Evolutionary conservation across 768 basidiomycete species (phyloP), one percentile per base, ranked within the genome.

Genomic region (Sarcodon sp.): DNA sequence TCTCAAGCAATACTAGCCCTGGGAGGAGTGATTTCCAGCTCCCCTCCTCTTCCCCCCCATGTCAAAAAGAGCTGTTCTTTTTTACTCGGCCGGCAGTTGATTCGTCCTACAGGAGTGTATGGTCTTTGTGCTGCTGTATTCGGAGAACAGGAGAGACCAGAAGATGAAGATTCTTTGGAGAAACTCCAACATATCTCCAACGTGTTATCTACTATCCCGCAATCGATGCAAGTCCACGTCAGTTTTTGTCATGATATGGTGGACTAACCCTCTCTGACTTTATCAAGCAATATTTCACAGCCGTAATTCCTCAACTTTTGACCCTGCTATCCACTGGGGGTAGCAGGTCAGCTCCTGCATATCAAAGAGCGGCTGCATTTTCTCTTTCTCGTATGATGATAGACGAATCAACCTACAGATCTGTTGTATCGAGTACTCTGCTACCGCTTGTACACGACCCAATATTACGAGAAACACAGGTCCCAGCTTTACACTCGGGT

Each of bases 101-200:
- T 86, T 16, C 77, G 84, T 16, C 75, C 79, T 0, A 74, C 78
- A 18, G 89, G 89, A 1, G 69, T 90, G 1, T 69, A 67, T 31
- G 85, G 84, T 0, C 69, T 91, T 15, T 80, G 76, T 53, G 69
- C 71, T 8, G 82, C 83, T 8, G 66, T 88, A 1, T 80, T 90
- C 47, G 77, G 80, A 1, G 81, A 80, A 38, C 15, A 16, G 7
- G 39, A 41, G 13, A 41, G 6, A 27, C n/a, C 39, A 4, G 39
- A 41, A 27, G 27, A 13, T 13, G 76, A 78, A 15, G 52, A 62
- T 0, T 54, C 57, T 1, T 56, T 87, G 4, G 77, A 83, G 51
- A 87, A 84, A 58, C 68, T 91, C 31, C 83, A 90, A 50, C 80
- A 82, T 48, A 68, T 89, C 33, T 72, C 85, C 15, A 69, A 66